Evolutionary conservation across 306 rosid species (phyloP), one percentile per base, ranked within the genome.

Genomic region (Vigna nakashimae): DNA sequence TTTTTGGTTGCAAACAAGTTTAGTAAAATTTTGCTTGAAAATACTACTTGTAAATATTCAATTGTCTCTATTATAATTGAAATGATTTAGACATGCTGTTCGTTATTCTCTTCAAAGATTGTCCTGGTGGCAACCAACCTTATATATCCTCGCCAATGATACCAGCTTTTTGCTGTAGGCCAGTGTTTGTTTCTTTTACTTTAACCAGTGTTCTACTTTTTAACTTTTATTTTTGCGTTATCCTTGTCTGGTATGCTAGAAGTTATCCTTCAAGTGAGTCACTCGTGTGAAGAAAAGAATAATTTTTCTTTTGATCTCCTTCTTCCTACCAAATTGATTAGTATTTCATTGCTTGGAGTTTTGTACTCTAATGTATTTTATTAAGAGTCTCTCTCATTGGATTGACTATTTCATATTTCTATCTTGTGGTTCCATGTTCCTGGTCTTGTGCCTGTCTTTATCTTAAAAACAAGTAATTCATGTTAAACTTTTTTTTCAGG

Each of bases 401-500:
- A 69, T 76, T 50, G 43, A 42, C 53, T 70, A 64, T 74, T 60
- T 73, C 56, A 38, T 68, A 69, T 69, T 75, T 58, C 66, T 56
- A 22, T 52, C 36, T 66, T 20, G 11, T 52, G 70, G 73, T 74
- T 74, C 42, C 56, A 14, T 63, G 43, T 68, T 76, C 34, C 60
- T 69, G 75, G 58, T 60, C 50, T 81, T 80, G 82, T 13, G 12
- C 30, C 30, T 60, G 70, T 56, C 76, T 70, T 36, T 73, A 64
- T 65, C 51, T 67, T 64, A n/a, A 42, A 75, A 74, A 59, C 24
- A 22, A 62, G 60, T 43, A 14, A 69, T 40, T 59, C 16, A 66
- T 69, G 65, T 75, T 70, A 65, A 78, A 74, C 83, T 73, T 71
- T 69, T 20, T 79, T 73, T 77, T 74, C 63, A 95, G 98, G 91